Evolutionary conservation across 2,329 filamentous ascomycete genomes (phyloP), one percentile per base, ranked within the genome.

Genomic region (Diaporthe destruens): DNA sequence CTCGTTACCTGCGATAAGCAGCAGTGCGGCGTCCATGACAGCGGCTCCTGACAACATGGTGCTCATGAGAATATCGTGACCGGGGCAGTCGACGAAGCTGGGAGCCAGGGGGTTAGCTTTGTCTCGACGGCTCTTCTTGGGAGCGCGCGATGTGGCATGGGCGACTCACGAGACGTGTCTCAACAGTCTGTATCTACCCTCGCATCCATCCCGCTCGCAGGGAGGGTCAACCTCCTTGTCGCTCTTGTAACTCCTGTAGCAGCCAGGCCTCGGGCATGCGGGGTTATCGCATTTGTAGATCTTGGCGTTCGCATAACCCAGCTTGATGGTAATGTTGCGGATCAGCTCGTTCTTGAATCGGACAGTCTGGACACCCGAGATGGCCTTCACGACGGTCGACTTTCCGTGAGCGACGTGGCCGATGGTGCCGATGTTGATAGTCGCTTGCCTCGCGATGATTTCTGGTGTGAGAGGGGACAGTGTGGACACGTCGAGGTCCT

Each of bases 51-150:
- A 99, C 88, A 99, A 92, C 96, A 99, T 99, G 79, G 96, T 99
- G 86, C 96, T 98, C 96, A 99, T 99, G 83, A 99, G 95, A 95
- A 99, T 99, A 86, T 99, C 96, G 94, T 99, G 96, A 84, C 96
- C 96, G 72, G 96, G 96, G 88, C 96, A 98, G 85, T 98, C 96
- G 78, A 98, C 96, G 83, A 98, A 99, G 20, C 94, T 96, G 77
- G n/a, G 78, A 75, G 44, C n/a, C n/a, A 39, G 32, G 18, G 39
- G 6, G 32, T 66, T 53, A 74, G 34, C 73, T 82, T 72, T 82
- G 79, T 42, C 75, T 51, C 36, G 32, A n/a, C 72, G 71, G 42
- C 36, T 39, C 42, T 74, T 49, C 42, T 47, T 32, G 6, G 39
- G 39, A 7, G 42, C 53, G 56, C 36, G 23, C 20, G 20, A 63